Conservation (phyloP, 164 flowering plant genomes). For the Vitis riparia region DNA sequence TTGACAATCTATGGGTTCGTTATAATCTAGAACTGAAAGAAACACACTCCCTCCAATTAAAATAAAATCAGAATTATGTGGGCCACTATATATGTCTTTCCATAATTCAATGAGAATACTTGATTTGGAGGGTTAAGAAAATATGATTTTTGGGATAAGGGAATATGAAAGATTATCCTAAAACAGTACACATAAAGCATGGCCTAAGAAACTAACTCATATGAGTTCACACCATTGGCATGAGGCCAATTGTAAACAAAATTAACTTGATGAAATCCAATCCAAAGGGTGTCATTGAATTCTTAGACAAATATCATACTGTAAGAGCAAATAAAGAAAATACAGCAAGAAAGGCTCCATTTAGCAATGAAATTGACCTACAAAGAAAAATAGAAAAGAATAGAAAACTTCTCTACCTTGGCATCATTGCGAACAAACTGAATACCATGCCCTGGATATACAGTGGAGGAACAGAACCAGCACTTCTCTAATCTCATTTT, state of each 20-base stretch:
- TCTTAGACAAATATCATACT: too few relatives aligned
- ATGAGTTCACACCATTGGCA: neutral
- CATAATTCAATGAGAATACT: too few relatives aligned
- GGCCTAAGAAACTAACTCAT: neutral
- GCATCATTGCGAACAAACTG: constrained; percentile 24
- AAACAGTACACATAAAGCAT: neutral
- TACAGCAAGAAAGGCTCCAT: too few relatives aligned
- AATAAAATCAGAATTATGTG: too few relatives aligned
- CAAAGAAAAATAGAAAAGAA: neutral
- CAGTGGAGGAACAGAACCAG: constrained; percentile 25
- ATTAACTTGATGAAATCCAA: neutral
- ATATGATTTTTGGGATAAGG: neutral
- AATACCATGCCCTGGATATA: constrained; percentile 21
- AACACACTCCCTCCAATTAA: too few relatives aligned
- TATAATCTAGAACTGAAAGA: too few relatives aligned
- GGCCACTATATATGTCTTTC: too few relatives aligned
- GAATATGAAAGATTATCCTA: neutral
- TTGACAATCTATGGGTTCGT: too few relatives aligned
- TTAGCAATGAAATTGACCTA: neutral
- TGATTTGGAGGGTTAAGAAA: too few relatives aligned
- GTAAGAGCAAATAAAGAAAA: too few relatives aligned
- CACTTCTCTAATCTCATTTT: constrained; percentile 23
- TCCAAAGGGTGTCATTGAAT: neutral
- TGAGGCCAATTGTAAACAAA: neutral
- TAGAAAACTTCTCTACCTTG: constrained; percentile 7